phyloP scores from a whole-genome alignment of 805 yeast genomes.

The Vanderwaltozyma yarrowii region DNA sequence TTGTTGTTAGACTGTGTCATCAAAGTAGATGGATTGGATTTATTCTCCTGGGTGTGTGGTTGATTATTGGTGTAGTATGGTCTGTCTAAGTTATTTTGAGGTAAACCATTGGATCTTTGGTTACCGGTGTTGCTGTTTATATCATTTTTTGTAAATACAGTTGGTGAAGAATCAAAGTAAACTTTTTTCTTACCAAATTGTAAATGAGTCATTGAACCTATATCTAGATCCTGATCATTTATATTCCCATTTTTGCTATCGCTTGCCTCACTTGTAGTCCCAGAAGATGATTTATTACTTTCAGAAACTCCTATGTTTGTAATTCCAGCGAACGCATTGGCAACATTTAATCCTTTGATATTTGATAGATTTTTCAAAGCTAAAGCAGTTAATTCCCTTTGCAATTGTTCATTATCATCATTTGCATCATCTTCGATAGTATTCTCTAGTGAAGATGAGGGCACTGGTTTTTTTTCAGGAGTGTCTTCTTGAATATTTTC shows the following conservation, averaged over 20 bases:
- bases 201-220: conserved; percentile 16
- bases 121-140: not conserved
- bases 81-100: too few relatives aligned
- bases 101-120: too few relatives aligned
- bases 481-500: too few relatives aligned
- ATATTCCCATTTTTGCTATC: not conserved
- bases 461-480: too few relatives aligned
- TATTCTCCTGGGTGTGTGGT: too few relatives aligned
- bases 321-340: conserved; percentile 1
- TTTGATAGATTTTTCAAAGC: conserved; percentile 31
- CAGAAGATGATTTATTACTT: not conserved
- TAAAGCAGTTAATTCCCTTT: conserved; percentile 30
- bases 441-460: not conserved
- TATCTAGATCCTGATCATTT: conserved; percentile 3
- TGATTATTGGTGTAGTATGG: too few relatives aligned
- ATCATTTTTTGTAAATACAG: not conserved
- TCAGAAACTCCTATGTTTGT: not conserved
- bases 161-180: conserved; percentile 19
- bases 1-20: too few relatives aligned
- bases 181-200: conserved; percentile 25
- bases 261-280: not conserved
- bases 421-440: conserved; percentile 14
- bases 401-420: conserved; percentile 23
- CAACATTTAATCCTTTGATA: conserved; percentile 9
- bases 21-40: too few relatives aligned